phyloP scores from a whole-genome alignment of 768 basidiomycete genomes.

The Grammothele lineata region DNA sequence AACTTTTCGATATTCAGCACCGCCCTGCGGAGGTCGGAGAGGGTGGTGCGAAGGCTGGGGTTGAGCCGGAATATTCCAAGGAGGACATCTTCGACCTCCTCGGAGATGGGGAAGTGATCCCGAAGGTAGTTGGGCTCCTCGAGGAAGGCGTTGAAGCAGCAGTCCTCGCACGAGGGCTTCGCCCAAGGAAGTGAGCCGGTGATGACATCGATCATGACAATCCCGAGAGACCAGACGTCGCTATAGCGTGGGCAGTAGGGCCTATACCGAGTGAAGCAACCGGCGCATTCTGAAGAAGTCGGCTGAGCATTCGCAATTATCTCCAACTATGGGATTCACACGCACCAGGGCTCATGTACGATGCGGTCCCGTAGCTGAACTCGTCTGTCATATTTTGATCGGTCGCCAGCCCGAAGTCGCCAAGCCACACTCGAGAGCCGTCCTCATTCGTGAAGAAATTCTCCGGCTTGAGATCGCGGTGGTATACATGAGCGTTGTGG shows the following conservation, averaged over 20 bases:
- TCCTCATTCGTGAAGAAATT: slow-evolving; percentile 68
- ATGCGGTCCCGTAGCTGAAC: slow-evolving; percentile 19
- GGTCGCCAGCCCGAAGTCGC: slow-evolving; percentile 39
- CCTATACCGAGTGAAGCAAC: slow-evolving; percentile 38
- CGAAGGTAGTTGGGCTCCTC: slow-evolving; percentile 54
- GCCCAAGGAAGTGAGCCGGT: slow-evolving; percentile 57
- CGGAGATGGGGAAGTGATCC: slow-evolving; percentile 46
- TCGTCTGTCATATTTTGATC: slow-evolving; percentile 13
- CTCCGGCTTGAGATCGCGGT: slow-evolving; percentile 99
- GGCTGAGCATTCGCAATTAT: background rate
- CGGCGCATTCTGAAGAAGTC: slow-evolving; percentile 26
- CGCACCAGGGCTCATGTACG: slow-evolving; percentile 24
- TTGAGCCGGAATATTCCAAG: slow-evolving; percentile 59
- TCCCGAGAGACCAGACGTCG: slow-evolving; percentile 73
- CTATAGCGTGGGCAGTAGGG: slow-evolving; percentile 55
- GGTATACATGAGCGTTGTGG: slow-evolving; percentile 61
- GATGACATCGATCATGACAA: slow-evolving; percentile 83
- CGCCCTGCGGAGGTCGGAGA: slow-evolving; percentile 54
- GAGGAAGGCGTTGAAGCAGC: slow-evolving; percentile 42
- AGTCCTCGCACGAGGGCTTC: slow-evolving; percentile 43
- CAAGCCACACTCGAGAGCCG: slow-evolving; percentile 37
- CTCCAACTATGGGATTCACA: background rate
- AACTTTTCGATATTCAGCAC: slow-evolving; percentile 58
- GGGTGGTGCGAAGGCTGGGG: slow-evolving; percentile 53
- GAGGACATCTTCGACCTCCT: slow-evolving; percentile 41